phyloP scores from a whole-genome alignment of 2,329 filamentous ascomycete genomes.

The Graphilbum sp. region DNA sequence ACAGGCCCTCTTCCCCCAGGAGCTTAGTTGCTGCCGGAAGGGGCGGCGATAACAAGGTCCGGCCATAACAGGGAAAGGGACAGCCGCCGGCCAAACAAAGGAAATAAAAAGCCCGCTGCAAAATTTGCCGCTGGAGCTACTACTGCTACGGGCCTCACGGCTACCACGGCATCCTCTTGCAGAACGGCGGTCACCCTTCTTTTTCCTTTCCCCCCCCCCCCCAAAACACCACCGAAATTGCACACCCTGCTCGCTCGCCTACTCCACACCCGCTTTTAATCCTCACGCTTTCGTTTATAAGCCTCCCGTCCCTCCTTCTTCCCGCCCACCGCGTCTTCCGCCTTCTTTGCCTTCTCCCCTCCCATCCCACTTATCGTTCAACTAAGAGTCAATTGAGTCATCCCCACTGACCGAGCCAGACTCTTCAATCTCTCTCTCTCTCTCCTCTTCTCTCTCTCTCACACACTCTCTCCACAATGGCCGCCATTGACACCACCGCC shows the following conservation, averaged over 20 bases:
- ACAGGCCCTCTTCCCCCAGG: not conserved
- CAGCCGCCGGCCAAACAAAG: slow-evolving; percentile 6
- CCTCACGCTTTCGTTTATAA: not conserved
- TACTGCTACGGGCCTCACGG: not conserved
- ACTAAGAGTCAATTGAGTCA: not conserved
- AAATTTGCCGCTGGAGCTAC: not conserved
- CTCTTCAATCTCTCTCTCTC: slow-evolving; percentile 1
- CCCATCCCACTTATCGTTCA: not conserved
- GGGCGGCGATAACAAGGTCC: slow-evolving; percentile 9
- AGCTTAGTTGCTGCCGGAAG: too few species aligned
- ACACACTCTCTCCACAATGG: slow-evolving; percentile 16
- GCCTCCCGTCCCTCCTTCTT: not conserved
- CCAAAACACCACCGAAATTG: not conserved
- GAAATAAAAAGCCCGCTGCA: slow-evolving; percentile 1
- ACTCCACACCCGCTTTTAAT: not conserved
- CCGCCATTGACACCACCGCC: slow-evolving; percentile 15
- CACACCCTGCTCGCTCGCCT: not conserved
- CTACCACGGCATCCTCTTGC: not conserved
- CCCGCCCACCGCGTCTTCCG: not conserved
- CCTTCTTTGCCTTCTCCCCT: slow-evolving; percentile 1
- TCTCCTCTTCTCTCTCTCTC: too few species aligned
- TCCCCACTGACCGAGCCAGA: not conserved
- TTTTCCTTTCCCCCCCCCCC: too few species aligned
- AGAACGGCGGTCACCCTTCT: too few species aligned
- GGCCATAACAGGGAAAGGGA: slow-evolving; percentile 3